These are phyloP conservation scores for Apiotrichum gracile DNA, from an alignment of 1,284 basidiomycete genomes.

Conservation along the genomic window DNA sequence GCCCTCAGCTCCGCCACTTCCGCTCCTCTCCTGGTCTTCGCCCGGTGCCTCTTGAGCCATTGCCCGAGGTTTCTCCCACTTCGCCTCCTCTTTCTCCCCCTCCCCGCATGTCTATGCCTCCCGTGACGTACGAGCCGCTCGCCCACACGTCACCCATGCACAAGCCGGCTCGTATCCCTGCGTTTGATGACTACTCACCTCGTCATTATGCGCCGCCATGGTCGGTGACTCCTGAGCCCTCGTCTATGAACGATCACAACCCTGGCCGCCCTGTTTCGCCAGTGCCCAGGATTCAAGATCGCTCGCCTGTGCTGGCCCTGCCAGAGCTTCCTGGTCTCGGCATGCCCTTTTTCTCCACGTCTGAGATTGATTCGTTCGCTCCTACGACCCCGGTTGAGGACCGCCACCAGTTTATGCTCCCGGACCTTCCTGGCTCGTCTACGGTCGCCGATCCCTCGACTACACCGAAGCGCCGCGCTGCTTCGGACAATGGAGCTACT, in stretches of 20 bases:
- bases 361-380: not conserved
- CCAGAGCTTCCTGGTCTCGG: not conserved
- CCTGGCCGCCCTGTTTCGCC: not conserved
- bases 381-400: not conserved
- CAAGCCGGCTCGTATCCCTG: not conserved
- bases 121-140: not conserved
- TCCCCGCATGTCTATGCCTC: not conserved
- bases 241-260: not conserved
- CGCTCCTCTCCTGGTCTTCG: constrained; percentile 1
- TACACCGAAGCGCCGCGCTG: too few species aligned
- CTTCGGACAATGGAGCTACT: too few species aligned
- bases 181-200: not conserved
- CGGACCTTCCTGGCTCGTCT: not conserved
- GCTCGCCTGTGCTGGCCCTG: not conserved
- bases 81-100: not conserved
- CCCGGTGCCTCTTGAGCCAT: not conserved
- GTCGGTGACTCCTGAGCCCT: not conserved
- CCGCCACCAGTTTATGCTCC: not conserved
- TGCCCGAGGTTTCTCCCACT: not conserved
- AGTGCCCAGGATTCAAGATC: not conserved
- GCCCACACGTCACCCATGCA: not conserved
- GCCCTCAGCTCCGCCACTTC: constrained; percentile 2
- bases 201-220: not conserved
- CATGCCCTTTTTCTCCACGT: not conserved
- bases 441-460: too few species aligned